Conservation (phyloP, 2,329 filamentous ascomycete genomes). For the Thielaviopsis euricoi region DNA sequence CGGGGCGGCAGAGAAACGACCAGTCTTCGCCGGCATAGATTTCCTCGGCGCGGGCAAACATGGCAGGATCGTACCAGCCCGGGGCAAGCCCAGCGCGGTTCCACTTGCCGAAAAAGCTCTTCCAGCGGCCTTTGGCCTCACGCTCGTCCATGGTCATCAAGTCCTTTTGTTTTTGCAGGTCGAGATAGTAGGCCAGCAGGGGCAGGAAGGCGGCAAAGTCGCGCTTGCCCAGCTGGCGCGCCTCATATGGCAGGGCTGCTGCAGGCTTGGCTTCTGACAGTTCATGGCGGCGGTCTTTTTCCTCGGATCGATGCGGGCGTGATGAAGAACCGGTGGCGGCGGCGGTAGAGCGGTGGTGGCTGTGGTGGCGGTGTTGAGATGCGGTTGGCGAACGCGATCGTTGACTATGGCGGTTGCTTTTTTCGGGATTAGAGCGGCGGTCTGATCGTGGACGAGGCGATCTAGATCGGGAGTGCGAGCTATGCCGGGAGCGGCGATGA, state of each 20-base stretch:
- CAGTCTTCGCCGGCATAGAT: constrained; percentile 3
- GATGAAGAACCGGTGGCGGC: neutral
- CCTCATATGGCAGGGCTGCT: constrained; percentile 44
- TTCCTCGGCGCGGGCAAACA: constrained; percentile 26
- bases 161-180: constrained; percentile 66
- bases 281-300: constrained; percentile 11
- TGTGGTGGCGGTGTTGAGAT: neutral
- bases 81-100: constrained; percentile 75
- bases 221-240: constrained; percentile 48
- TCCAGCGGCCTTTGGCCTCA: constrained; percentile 77
- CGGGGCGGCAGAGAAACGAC: neutral
- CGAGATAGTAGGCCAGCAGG: constrained; percentile 70
- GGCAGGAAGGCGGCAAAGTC: constrained; percentile 51
- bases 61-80: constrained; percentile 82
- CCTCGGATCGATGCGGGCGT: constrained; percentile 14
- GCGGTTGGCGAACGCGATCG: neutral
- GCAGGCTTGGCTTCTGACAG: constrained; percentile 2
- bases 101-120: constrained; percentile 85
- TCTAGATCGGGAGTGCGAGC: neutral
- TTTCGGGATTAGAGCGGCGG: neutral
- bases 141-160: constrained; percentile 52
- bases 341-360: no score
- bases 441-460: neutral
- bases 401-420: no score
- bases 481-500: neutral